phyloP scores from a whole-genome alignment of 208 protist genomes.

The Acanthamoeba healyi region DNA sequence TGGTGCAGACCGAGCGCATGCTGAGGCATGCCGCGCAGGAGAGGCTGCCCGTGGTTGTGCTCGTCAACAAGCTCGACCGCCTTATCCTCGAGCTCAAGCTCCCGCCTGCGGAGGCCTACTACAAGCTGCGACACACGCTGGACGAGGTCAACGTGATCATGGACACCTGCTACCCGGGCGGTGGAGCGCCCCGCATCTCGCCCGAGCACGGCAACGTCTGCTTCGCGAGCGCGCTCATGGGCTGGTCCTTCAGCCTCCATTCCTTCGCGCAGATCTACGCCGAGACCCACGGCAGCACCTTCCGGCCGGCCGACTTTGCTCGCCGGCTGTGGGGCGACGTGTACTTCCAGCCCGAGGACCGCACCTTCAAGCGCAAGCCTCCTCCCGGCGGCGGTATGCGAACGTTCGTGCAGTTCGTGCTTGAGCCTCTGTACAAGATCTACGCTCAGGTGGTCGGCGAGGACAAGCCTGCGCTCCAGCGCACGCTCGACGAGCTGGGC shows the following conservation, averaged over 20 bases:
- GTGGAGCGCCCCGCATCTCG: constrained; percentile 30
- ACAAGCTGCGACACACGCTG: constrained; percentile 97
- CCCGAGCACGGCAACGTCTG: constrained; percentile 86
- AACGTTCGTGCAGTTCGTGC: constrained; percentile 98
- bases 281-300: constrained; percentile 86
- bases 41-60: constrained; percentile 93
- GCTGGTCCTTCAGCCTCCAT: constrained; percentile 95
- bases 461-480: constrained; percentile 70
- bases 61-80: constrained; percentile 98
- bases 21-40: constrained; percentile 93
- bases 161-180: background rate
- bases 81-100: constrained; percentile 99
- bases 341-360: constrained; percentile 90
- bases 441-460: constrained; percentile 84
- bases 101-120: constrained; percentile 98
- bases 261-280: constrained; percentile 97
- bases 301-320: constrained; percentile 90
- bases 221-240: constrained; percentile 89
- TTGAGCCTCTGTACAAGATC: constrained; percentile 99
- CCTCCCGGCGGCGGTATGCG: constrained; percentile 67
- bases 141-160: constrained; percentile 77
- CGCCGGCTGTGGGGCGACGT: constrained; percentile 98
- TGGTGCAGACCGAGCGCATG: constrained; percentile 89
- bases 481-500: constrained; percentile 83
- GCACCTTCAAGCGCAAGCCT: constrained; percentile 85